Evolutionary conservation across 176 grass and related monocot genomes (phyloP), one percentile per base, ranked within the genome.

Genomic region (Rhipidocladum racemiflorum): DNA sequence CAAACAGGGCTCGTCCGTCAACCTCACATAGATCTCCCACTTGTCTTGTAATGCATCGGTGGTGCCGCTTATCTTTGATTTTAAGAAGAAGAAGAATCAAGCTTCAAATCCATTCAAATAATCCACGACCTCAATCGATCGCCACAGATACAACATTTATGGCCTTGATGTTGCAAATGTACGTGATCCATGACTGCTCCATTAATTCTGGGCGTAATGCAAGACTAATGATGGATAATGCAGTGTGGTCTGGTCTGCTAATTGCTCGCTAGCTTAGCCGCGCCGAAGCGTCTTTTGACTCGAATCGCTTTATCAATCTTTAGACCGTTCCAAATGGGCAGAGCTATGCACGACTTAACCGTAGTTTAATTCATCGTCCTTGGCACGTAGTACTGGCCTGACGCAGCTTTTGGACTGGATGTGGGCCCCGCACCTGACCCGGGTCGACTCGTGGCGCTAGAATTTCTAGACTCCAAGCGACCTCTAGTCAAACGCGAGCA

Each of bases 251-350:
- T 64, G 45, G 72, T 49, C 71, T 57, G 55, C 83, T 65, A 56
- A 85, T 81, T 76, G 35, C 15, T 77, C 65, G 7, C 57, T 30
- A 16, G 25, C 23, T 64, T 30, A 73, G 20, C n/a, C 20, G 5
- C 57, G 56, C 38, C 17, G n/a, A 88, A 81, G 67, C 90, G 91
- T 93, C 80, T 93, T 93, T 96, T 89, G 91, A 93, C 88, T 61
- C 69, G 45, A 91, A 84, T 54, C 76, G 84, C 74, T 92, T 77
- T 82, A 42, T 44, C 46, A 64, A 68, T 80, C 65, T 69, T 83
- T 80, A 77, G 86, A 92, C 82, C 55, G 46, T 75, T 72, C 61
- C 61, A 48, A 76, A 63, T 62, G 55, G 27, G 42, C 12, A 38
- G 32, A 67, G 76, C 80, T 85, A 84, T 54, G 34, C 77, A 53